Conservation (phyloP, 495 filamentous ascomycete species). For the Hypoxylon fragiforme region DNA sequence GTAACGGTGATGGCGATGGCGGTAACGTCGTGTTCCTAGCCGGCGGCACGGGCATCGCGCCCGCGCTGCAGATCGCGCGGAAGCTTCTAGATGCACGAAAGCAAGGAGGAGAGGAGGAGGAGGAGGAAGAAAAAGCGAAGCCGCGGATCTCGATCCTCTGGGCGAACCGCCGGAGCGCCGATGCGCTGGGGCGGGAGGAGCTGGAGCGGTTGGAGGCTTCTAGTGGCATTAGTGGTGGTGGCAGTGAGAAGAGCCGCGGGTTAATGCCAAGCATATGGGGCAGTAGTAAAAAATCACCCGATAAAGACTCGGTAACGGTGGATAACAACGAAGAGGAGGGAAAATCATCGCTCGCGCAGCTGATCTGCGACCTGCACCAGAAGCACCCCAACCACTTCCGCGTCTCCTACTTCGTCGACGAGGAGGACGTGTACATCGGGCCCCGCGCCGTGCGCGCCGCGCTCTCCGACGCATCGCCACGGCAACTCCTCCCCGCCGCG, state of each 20-base stretch:
- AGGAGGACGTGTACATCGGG: conserved; percentile 67
- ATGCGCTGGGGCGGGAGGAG: conserved; percentile 23
- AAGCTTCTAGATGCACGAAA: conserved; percentile 58
- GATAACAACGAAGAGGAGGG: conserved; percentile 12
- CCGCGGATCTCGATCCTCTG: conserved; percentile 40
- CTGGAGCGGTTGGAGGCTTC: neutral
- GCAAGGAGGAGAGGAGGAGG: too few relatives aligned
- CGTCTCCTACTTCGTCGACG: conserved; percentile 78
- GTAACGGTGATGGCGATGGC: neutral
- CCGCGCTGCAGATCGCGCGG: conserved; percentile 78
- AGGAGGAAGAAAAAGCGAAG: conserved; percentile 39
- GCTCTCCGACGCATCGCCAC: conserved; percentile 2
- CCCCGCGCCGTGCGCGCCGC: conserved; percentile 48
- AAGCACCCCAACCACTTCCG: conserved; percentile 58
- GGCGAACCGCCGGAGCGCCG: conserved; percentile 49
- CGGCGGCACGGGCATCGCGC: conserved; percentile 91
- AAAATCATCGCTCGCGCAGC: conserved; percentile 53
- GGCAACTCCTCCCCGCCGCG: conserved; percentile 2
- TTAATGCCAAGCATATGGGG: too few relatives aligned
- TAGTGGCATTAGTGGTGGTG: conserved; percentile 6
- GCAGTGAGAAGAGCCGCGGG: too few relatives aligned
- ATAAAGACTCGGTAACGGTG: conserved; percentile 1
- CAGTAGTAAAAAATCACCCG: too few relatives aligned
- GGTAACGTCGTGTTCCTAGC: conserved; percentile 75
- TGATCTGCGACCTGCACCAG: conserved; percentile 62